phyloP scores from a whole-genome alignment of 805 yeast genomes.

The Cyberlindnera maclurae region DNA sequence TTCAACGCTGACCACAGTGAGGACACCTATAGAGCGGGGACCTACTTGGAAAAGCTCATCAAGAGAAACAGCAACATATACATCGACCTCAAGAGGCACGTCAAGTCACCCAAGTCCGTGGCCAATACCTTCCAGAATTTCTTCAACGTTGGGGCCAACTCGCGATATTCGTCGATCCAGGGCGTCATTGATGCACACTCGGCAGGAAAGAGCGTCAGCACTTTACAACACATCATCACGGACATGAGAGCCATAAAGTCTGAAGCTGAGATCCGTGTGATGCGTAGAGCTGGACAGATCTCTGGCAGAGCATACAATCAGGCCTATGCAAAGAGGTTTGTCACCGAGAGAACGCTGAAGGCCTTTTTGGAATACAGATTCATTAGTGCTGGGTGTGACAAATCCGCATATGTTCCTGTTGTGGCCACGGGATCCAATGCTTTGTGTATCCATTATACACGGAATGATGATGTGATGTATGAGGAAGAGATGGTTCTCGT shows the following conservation, averaged over 20 bases:
- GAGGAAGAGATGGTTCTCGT: slow-evolving; percentile 81
- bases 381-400: slow-evolving; percentile 81
- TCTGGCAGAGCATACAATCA: slow-evolving; percentile 79
- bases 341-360: slow-evolving; percentile 70
- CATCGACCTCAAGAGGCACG: slow-evolving; percentile 36
- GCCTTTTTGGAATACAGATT: slow-evolving; percentile 79
- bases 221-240: slow-evolving; percentile 37
- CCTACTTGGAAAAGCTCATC: slow-evolving; percentile 41
- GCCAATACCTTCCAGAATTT: slow-evolving; percentile 23
- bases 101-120: slow-evolving; percentile 10
- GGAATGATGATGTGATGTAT: slow-evolving; percentile 78
- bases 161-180: slow-evolving; percentile 23
- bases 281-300: slow-evolving; percentile 78
- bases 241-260: slow-evolving; percentile 66
- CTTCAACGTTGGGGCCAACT: slow-evolving; percentile 22
- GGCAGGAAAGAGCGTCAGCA: slow-evolving; percentile 31
- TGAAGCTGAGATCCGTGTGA: slow-evolving; percentile 62
- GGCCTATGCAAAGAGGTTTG: slow-evolving; percentile 64
- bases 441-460: slow-evolving; percentile 84
- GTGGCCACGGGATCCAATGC: slow-evolving; percentile 93
- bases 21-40: slow-evolving; percentile 37
- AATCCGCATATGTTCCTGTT: slow-evolving; percentile 88
- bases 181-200: slow-evolving; percentile 21
- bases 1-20: slow-evolving; percentile 82
- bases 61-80: slow-evolving; percentile 43